A percentile compares a stretch with the other conserved stretches of the same genome.
Conservation (phyloP, 1,284 basidiomycete genomes). For the Acaromyces ingoldii region DNA sequence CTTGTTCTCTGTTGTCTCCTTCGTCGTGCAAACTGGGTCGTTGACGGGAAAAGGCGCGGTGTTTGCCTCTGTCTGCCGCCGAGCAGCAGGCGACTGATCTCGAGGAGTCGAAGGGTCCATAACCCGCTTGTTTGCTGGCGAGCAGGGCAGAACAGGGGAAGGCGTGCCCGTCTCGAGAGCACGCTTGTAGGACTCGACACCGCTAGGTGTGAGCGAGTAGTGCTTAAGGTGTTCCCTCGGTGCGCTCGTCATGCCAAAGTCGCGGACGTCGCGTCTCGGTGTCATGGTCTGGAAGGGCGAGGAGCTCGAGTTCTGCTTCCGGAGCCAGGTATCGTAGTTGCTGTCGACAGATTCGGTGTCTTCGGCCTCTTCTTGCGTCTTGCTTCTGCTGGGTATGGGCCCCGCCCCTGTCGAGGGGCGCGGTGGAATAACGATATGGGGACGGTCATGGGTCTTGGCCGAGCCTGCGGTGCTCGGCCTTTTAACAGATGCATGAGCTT, state of each 20-base stretch:
- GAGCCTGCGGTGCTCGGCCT: too few relatives aligned
- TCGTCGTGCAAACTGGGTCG: conserved; percentile 19
- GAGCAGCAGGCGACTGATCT: neutral
- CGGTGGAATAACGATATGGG: too few relatives aligned
- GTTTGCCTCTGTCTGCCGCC: neutral
- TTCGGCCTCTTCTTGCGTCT: too few relatives aligned
- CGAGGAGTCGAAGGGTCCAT: too few relatives aligned
- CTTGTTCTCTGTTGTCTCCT: conserved; percentile 17
- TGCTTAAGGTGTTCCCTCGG: conserved; percentile 39
- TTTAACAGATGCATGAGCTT: too few relatives aligned
- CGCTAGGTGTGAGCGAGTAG: neutral
- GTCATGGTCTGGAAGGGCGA: conserved; percentile 16
- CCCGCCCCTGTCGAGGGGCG: too few relatives aligned
- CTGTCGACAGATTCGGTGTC: conserved; percentile 14
- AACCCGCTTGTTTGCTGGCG: too few relatives aligned
- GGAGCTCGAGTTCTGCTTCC: too few relatives aligned
- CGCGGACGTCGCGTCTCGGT: conserved; percentile 25
- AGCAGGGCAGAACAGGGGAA: neutral
- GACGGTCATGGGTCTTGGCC: too few relatives aligned
- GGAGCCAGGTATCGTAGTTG: conserved; percentile 1
- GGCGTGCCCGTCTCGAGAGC: neutral
- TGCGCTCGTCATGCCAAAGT: conserved; percentile 38
- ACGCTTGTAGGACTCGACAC: neutral
- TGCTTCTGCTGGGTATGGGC: too few relatives aligned
- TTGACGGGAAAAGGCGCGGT: neutral